These are phyloP conservation scores for Lactarius psammicola DNA, from an alignment of 768 basidiomycete species.

Conservation along the genomic window DNA sequence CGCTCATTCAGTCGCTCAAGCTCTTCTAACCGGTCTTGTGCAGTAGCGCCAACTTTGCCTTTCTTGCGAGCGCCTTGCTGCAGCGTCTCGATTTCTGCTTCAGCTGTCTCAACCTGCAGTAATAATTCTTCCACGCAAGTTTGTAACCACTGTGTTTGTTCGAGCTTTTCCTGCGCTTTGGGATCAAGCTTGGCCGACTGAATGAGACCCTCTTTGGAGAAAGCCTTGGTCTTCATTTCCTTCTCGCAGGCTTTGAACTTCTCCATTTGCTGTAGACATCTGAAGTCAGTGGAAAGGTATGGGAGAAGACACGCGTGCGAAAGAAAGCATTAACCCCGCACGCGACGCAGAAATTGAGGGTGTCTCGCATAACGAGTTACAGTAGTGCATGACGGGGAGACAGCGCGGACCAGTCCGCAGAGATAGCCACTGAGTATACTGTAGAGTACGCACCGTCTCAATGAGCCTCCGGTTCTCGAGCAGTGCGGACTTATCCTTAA, in stretches of 20 bases:
- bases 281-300: constrained; percentile 28
- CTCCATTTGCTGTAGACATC: constrained; percentile 91
- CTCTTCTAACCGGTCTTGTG: constrained; percentile 73
- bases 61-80: constrained; percentile 80
- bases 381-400: neutral
- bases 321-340: neutral
- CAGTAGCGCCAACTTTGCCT: constrained; percentile 62
- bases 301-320: neutral
- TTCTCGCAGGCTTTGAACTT: constrained; percentile 99
- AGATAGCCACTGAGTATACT: constrained; percentile 1
- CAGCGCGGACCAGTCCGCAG: neutral
- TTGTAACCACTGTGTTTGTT: constrained; percentile 84
- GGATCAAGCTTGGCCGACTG: constrained; percentile 94
- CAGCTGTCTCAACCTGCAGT: constrained; percentile 89
- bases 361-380: neutral
- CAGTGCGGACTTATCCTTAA: constrained; percentile 94
- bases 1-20: constrained; percentile 90
- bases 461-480: constrained; percentile 94
- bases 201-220: constrained; percentile 96
- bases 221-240: constrained; percentile 99
- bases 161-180: constrained; percentile 94
- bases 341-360: neutral
- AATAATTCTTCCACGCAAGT: constrained; percentile 86
- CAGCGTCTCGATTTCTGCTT: constrained; percentile 90
- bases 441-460: constrained; percentile 74